A percentile compares a stretch with the other conserved stretches of the same genome.
phyloP scores from a whole-genome alignment of 495 filamentous ascomycete species.

The Daldinia concentrica region DNA sequence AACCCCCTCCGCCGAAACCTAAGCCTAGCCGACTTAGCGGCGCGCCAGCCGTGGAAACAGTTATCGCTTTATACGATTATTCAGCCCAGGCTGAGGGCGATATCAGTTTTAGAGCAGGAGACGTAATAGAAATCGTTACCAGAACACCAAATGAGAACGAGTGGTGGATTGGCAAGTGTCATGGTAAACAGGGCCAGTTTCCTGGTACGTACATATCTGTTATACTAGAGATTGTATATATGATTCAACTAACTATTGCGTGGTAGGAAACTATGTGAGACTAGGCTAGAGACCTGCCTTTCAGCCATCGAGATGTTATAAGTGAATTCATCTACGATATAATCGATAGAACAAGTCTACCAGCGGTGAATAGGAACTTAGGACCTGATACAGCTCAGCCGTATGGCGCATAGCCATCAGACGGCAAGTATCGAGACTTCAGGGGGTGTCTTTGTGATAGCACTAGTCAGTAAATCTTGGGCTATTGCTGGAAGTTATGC shows the following conservation, averaged over 20 bases:
- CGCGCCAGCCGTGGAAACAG: slow-evolving; percentile 73
- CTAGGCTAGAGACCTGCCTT: slow-evolving; percentile 34
- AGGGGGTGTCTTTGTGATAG: not conserved
- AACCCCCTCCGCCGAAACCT: slow-evolving; percentile 90
- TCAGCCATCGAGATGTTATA: slow-evolving; percentile 7
- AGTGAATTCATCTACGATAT: slow-evolving; percentile 4
- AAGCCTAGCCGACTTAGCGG: slow-evolving; percentile 81
- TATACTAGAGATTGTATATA: not conserved
- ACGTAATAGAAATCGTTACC: slow-evolving; percentile 86
- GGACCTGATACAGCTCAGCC: slow-evolving; percentile 11
- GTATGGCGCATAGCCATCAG: slow-evolving; percentile 15
- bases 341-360: slow-evolving; percentile 12
- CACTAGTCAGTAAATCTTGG: not conserved
- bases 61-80: slow-evolving; percentile 91
- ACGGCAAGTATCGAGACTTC: slow-evolving; percentile 4
- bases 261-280: slow-evolving; percentile 45
- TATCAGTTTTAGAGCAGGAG: slow-evolving; percentile 88
- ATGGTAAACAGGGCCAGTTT: slow-evolving; percentile 88
- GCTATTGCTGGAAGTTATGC: slow-evolving; percentile 6
- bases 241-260: slow-evolving; percentile 19
- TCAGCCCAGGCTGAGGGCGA: slow-evolving; percentile 96
- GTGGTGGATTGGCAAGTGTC: slow-evolving; percentile 89
- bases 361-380: not conserved
- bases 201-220: slow-evolving; percentile 69
- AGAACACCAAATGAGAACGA: slow-evolving; percentile 90